phyloP scores from a whole-genome alignment of 805 yeast genomes.

The Suhomyces vadensis region DNA sequence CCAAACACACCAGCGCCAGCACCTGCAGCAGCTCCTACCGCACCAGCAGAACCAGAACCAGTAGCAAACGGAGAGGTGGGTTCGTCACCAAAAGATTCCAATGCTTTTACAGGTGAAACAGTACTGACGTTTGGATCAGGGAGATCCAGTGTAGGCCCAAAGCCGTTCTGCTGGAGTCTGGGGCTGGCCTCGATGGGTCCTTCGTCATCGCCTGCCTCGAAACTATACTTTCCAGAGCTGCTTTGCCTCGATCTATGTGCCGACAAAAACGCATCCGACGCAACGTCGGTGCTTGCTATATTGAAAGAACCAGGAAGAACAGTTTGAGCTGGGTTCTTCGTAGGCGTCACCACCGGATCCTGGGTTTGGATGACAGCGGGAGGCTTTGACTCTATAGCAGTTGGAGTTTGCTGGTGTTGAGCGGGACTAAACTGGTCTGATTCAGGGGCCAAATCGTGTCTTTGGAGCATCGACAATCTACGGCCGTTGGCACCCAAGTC shows the following conservation, averaged over 20 bases:
- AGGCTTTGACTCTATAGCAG: constrained; percentile 1
- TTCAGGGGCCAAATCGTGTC: constrained; percentile 32
- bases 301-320: neutral
- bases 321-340: neutral
- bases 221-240: constrained; percentile 30
- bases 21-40: constrained; percentile 5
- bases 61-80: neutral
- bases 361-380: neutral
- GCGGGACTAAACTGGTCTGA: neutral
- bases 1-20: constrained; percentile 1
- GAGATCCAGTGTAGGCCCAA: constrained; percentile 1
- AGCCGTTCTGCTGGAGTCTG: constrained; percentile 4
- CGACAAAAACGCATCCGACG: constrained; percentile 11
- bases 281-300: neutral
- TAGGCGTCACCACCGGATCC: neutral
- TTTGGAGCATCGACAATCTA: constrained; percentile 34
- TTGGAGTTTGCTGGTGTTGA: neutral
- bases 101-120: constrained; percentile 5
- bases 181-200: constrained; percentile 34
- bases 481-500: constrained; percentile 18
- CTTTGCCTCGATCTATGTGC: constrained; percentile 19
- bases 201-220: constrained; percentile 43
- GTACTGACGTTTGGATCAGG: constrained; percentile 11
- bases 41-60: constrained; percentile 2
- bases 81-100: neutral